These are phyloP conservation scores for Lasiodiplodia sp. DNA, from an alignment of 2,329 filamentous ascomycete genomes.

Conservation along the genomic window DNA sequence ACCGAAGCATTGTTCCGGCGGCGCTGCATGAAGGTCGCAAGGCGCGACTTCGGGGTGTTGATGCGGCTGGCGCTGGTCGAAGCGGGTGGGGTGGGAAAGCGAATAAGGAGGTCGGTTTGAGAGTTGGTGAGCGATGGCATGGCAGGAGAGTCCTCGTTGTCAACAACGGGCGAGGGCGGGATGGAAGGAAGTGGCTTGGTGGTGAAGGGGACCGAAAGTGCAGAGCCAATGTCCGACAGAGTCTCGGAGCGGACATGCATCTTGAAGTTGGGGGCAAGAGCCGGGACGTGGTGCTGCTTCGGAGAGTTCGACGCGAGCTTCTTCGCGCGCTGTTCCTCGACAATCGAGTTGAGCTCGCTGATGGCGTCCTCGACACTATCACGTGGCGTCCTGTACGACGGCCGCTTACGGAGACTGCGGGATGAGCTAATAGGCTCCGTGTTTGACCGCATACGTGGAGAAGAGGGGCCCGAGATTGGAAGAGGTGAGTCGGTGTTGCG, in stretches of 20 bases:
- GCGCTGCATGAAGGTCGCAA: constrained; percentile 13
- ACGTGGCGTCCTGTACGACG: constrained; percentile 46
- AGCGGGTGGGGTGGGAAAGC: constrained; percentile 10
- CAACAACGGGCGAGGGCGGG: constrained; percentile 8
- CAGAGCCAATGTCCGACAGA: constrained; percentile 57
- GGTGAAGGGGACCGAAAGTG: constrained; percentile 50
- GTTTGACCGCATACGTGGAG: constrained; percentile 43
- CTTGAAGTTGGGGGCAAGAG: constrained; percentile 54
- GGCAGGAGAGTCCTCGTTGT: constrained; percentile 14
- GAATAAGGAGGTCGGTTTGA: constrained; percentile 12
- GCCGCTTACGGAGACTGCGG: constrained; percentile 38
- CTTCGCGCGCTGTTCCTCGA: constrained; percentile 53
- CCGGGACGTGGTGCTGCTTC: constrained; percentile 52
- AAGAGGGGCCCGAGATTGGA: constrained; percentile 32
- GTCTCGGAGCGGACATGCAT: constrained; percentile 57
- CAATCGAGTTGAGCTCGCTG: constrained; percentile 57
- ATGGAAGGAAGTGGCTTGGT: constrained; percentile 19
- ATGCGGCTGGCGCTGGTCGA: neutral
- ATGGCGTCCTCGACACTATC: constrained; percentile 55
- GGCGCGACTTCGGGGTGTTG: constrained; percentile 3
- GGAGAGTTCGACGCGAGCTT: constrained; percentile 40
- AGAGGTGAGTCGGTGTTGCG: constrained; percentile 1
- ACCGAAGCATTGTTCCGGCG: constrained; percentile 13
- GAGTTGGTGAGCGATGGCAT: constrained; percentile 11
- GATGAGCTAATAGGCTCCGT: constrained; percentile 37